Base-by-base conservation (phyloP, 1,284 basidiomycete genomes). In the Limonomyces culmigenus region DNA sequence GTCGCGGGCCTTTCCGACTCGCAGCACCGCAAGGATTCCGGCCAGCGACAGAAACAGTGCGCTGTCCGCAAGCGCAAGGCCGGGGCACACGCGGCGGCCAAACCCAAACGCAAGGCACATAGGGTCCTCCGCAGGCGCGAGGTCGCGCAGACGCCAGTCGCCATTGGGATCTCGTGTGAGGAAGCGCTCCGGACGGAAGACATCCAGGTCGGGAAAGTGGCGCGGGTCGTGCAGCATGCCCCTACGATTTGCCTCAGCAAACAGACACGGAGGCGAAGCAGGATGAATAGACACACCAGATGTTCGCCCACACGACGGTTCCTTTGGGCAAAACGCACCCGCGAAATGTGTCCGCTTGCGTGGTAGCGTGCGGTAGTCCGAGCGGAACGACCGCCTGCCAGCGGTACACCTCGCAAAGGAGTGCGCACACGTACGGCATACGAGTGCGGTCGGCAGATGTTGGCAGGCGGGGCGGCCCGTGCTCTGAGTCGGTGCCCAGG, bases 391-490 rank as follows among this genome's bases (percentile, higher is more conserved):
- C 55, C 8, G 68, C 65, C 14, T 63, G 56, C 53, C 60, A 74
- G 16, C 71, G 52, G 14, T 70, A 42, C 2, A 64, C 56, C 44
- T 76, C 74, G 41, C 63, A 64, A 36, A 70, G 41, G 4, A 70
- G 43, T 0, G 67, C 67, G n/a, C 53, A 46, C 1, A 73, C 47
- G 43, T 67, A 74, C 1, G 50, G 52, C n/a, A 73, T 44, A 14
- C 46, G 48, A 3, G 43, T 38, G 13, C 63, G 45, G 23, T 69
- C 60, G 5, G 45, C 45, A 16, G 64, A 56, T 11, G 49, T 45
- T 0, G 70, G 68, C 1, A 61, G 32, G 15, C 56, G 46, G n/a
- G 5, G 3, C 25, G 25, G 25, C n/a, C n/a, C n/a, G n/a, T n/a
- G n/a, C 25, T 27, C 25, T n/a, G 25, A 8, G 6, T 53, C 50